A percentile compares a stretch with the other conserved stretches of the same genome.
These are phyloP conservation scores for Capronia epimyces DNA, from an alignment of 2,329 filamentous ascomycete genomes.

Conservation along the genomic window DNA sequence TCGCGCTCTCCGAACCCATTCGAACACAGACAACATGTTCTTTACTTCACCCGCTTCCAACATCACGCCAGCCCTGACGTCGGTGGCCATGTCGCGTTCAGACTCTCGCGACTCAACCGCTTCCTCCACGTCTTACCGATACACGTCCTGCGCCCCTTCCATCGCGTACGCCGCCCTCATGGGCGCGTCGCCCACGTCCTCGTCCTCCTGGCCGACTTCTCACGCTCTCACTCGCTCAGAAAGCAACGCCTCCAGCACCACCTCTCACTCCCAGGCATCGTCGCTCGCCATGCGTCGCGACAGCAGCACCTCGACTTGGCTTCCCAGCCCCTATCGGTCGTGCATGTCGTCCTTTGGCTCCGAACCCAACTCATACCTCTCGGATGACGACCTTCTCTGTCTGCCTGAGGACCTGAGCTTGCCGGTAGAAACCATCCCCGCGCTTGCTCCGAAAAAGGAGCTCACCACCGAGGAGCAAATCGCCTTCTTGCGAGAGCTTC, in stretches of 20 bases:
- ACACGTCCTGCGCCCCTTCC: constrained; percentile 15
- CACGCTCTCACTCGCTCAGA: constrained; percentile 15
- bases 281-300: constrained; percentile 25
- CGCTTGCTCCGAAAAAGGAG: constrained; percentile 22
- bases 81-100: constrained; percentile 29
- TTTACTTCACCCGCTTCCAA: constrained; percentile 28
- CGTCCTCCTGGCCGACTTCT: constrained; percentile 20
- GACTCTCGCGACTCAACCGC: constrained; percentile 28
- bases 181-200: constrained; percentile 24
- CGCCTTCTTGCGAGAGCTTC: constrained; percentile 25
- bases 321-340: constrained; percentile 28
- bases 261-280: constrained; percentile 9
- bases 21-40: constrained; percentile 21
- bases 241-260: constrained; percentile 16
- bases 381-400: constrained; percentile 28
- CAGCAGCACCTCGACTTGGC: constrained; percentile 27
- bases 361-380: constrained; percentile 27
- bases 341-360: constrained; percentile 26
- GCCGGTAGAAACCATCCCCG: constrained; percentile 26
- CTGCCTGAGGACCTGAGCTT: constrained; percentile 17
- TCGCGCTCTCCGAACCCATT: constrained; percentile 6
- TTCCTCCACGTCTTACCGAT: constrained; percentile 15
- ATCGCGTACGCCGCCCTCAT: constrained; percentile 23
- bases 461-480: constrained; percentile 30
- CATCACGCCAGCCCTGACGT: constrained; percentile 27